Base-by-base conservation (phyloP, 1,284 basidiomycete species). In the Ustilago lituana region DNA sequence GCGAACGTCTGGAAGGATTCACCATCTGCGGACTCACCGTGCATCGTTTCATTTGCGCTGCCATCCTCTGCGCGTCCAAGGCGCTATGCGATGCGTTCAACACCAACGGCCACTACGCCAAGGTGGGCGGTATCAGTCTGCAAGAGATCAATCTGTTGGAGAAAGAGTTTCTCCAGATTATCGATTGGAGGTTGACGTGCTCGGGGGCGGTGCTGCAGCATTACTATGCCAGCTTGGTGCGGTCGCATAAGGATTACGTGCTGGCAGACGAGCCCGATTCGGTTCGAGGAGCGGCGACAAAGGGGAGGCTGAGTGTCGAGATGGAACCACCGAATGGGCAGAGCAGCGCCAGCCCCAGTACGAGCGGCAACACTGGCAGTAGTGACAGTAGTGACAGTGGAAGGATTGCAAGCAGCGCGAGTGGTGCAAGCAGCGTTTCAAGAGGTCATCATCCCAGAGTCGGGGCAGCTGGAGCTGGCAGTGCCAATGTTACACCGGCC, bases 91-190 rank as follows among this genome's bases (percentile, higher is more conserved):
- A 82, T 51, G 73, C 80, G 0, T 82, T 82, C 54, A 79, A 75
- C 44, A 82, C 80, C 20, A 82, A 82, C 64, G 78, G 64, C 14
- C 80, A 82, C 39, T 81, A 82, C 40, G 78, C 80, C 14, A 68
- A 74, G 22, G 80, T 82, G 0, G 80, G 80, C 4, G 80, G 80
- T 3, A 81, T 82, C 55, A 76, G 78, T 12, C 54, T 82, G 14
- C 62, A 71, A 12, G 80, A 82, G 67, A 73, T 82, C 53, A 82
- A 82, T 48, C 55, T 82, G 54, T 54, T 82, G n/a, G 80, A 82
- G 36, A 81, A 80, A 38, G 80, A 82, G 58, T 81, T 82, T 36
- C 51, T 81, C 19, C 68, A 68, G 33, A 72, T 75, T 47, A 82
- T 82, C 44, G 76, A 81, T 40, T 82, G 80, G 80, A 54, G 70